Evolutionary conservation across 1,139 yeast species (phyloP).

Genomic region (Geotrichum cucujoidarum): DNA sequence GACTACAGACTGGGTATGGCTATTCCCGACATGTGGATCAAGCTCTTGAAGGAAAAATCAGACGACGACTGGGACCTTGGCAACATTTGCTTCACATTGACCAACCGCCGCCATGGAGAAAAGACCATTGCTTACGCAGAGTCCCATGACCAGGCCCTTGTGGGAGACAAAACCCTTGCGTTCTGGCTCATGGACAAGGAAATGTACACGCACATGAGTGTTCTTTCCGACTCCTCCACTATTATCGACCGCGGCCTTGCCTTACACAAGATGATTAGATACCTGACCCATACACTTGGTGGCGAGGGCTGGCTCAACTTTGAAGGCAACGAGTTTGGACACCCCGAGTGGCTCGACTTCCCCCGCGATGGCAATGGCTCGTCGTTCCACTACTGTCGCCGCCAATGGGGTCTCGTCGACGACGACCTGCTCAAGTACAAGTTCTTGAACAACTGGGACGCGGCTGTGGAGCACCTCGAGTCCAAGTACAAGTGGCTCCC

Average conservation of each 20-base stretch:
- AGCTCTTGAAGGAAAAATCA: slow-evolving; percentile 68
- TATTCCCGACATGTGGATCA: slow-evolving; percentile 98
- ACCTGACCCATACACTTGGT: slow-evolving; percentile 80
- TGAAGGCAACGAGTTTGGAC: slow-evolving; percentile 98
- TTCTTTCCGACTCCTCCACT: slow-evolving; percentile 63
- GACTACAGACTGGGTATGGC: slow-evolving; percentile 96
- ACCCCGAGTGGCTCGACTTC: slow-evolving; percentile 98
- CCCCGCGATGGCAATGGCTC: slow-evolving; percentile 86
- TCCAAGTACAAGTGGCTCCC: slow-evolving; percentile 64
- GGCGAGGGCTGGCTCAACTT: slow-evolving; percentile 95
- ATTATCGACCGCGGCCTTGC: slow-evolving; percentile 84
- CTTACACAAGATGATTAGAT: slow-evolving; percentile 82
- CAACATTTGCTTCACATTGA: slow-evolving; percentile 69
- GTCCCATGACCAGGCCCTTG: slow-evolving; percentile 95
- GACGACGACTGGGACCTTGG: slow-evolving; percentile 95
- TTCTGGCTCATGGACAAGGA: slow-evolving; percentile 99
- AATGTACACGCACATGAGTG: slow-evolving; percentile 95
- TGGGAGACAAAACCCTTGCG: slow-evolving; percentile 93
- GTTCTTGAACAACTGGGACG: slow-evolving; percentile 71
- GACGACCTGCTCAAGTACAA: slow-evolving; percentile 78
- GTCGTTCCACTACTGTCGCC: slow-evolving; percentile 88
- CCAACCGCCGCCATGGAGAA: slow-evolving; percentile 86
- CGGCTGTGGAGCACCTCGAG: slow-evolving; percentile 77
- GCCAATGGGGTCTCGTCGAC: slow-evolving; percentile 83
- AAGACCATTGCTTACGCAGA: slow-evolving; percentile 90